Conservation (phyloP, 148 eudicot species). For the Rhododendron ferrugineum region DNA sequence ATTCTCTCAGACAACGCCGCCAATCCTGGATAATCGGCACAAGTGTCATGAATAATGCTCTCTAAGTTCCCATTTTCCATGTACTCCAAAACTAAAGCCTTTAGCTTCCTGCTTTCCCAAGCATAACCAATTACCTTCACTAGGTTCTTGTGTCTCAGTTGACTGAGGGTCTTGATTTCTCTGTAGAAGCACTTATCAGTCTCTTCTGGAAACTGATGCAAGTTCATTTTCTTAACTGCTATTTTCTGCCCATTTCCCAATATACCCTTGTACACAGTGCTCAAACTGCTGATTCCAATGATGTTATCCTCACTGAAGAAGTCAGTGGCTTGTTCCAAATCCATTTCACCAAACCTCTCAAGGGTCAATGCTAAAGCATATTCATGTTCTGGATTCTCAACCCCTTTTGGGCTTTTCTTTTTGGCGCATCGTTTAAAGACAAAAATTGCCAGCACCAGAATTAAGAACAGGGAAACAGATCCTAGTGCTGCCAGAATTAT, state of each 20-base stretch:
- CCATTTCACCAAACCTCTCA: slow-evolving; percentile 52
- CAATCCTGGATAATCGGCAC: slow-evolving; percentile 39
- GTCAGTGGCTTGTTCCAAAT: slow-evolving; percentile 56
- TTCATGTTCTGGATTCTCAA: slow-evolving; percentile 27
- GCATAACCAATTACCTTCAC: slow-evolving; percentile 88
- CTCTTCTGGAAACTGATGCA: slow-evolving; percentile 57
- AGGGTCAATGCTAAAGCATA: slow-evolving; percentile 35
- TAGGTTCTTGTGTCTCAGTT: slow-evolving; percentile 70
- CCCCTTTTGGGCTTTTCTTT: slow-evolving; percentile 22
- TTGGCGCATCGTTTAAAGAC: slow-evolving; percentile 13
- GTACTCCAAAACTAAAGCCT: slow-evolving; percentile 75
- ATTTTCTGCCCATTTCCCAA: slow-evolving; percentile 46
- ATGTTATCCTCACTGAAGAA: slow-evolving; percentile 49
- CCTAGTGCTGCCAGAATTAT: slow-evolving; percentile 42
- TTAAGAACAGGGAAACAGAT: slow-evolving; percentile 26
- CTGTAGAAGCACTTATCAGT: slow-evolving; percentile 66
- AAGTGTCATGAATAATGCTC: slow-evolving; percentile 47
- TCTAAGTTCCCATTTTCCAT: slow-evolving; percentile 93
- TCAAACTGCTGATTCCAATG: slow-evolving; percentile 57
- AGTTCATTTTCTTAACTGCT: slow-evolving; percentile 69
- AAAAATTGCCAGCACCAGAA: slow-evolving; percentile 21
- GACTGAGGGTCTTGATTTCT: slow-evolving; percentile 63
- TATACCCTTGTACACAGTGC: slow-evolving; percentile 75
- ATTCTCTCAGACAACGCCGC: slow-evolving; percentile 45
- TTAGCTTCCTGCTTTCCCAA: slow-evolving; percentile 78